Conservation (phyloP, 306 rosid genomes). For the Mimosa bimucronata region DNA sequence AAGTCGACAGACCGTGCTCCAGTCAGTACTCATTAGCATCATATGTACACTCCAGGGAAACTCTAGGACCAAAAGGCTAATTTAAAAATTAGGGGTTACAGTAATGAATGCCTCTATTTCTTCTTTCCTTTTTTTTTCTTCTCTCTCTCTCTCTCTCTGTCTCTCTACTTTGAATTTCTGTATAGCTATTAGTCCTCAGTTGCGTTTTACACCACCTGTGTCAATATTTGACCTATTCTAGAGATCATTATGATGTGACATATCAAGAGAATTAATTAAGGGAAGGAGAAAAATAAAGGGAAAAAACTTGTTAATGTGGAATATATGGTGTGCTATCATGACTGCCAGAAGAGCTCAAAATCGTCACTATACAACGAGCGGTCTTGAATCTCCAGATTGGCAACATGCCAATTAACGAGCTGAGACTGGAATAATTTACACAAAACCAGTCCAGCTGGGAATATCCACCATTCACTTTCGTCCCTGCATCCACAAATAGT, state of each 20-base stretch:
- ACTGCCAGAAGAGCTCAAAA: constrained; percentile 97
- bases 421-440: constrained; percentile 90
- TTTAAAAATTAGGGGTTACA: constrained; percentile 56
- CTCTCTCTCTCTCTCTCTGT: constrained; percentile 25
- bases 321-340: constrained; percentile 58
- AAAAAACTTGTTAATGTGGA: constrained; percentile 46
- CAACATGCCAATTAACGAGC: constrained; percentile 95
- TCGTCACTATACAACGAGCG: constrained; percentile 97
- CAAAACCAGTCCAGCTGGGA: constrained; percentile 80
- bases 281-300: neutral
- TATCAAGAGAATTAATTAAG: constrained; percentile 28
- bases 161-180: constrained; percentile 36
- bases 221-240: constrained; percentile 67
- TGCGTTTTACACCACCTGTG: constrained; percentile 55
- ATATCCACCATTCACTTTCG: constrained; percentile 98
- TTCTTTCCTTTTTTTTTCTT: neutral
- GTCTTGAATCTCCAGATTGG: constrained; percentile 98
- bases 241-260: constrained; percentile 42
- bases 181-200: constrained; percentile 45
- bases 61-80: constrained; percentile 39
- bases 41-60: constrained; percentile 51
- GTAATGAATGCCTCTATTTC: constrained; percentile 50
- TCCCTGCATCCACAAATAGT: constrained; percentile 66
- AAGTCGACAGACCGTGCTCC: constrained; percentile 3
- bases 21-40: constrained; percentile 35